Base-by-base conservation (phyloP, 768 basidiomycete genomes). In the Amyloporia xantha region DNA sequence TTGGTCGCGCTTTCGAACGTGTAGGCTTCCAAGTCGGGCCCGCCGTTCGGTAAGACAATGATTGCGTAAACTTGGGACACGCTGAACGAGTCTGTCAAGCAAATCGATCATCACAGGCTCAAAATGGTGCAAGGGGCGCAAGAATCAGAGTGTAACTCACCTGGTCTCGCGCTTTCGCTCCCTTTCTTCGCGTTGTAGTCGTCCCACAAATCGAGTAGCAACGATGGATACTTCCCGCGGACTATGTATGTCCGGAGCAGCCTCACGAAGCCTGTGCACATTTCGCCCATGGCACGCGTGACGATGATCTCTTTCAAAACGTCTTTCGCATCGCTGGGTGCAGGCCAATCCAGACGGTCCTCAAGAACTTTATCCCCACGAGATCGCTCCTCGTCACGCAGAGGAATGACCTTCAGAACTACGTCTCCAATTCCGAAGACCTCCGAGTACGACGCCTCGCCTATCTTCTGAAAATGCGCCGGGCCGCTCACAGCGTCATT, bases 401-500 rank as follows among this genome's bases (percentile, higher is more conserved):
- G 66, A 5, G 91, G 92, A 30, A 94, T 82, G 39, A 96, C 76
- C 70, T 94, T 95, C 54, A 94, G 73, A n/a, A 94, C 92, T 27
- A 94, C 80, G 55, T 87, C 79, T 2, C 86, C 86, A 44, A 93
- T 84, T 6, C 86, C 86, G 64, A 91, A 99, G 24, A 99, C 96
- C 62, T 99, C 96, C 0, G 91, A 95, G 66, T 87, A 99, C 42
- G 88, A 91, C 5, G 96, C 96, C 68, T 99, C 96, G 36, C 95
- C 95, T 40, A 97, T 83, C 67, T 99, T 99, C 55, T 68, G 73
- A 66, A 92, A 91, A 5, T 48, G 40, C 2, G 46, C 44, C 1
- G 40, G 53, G 2, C 44, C 65, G 52, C 67, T 55, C 30, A 41
- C 52, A 4, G 44, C 25, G 0, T 23, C 39, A 21, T 49, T 38